phyloP scores from a whole-genome alignment of 371 early-diverging fungal species.

The Furculomyces boomerangus region DNA sequence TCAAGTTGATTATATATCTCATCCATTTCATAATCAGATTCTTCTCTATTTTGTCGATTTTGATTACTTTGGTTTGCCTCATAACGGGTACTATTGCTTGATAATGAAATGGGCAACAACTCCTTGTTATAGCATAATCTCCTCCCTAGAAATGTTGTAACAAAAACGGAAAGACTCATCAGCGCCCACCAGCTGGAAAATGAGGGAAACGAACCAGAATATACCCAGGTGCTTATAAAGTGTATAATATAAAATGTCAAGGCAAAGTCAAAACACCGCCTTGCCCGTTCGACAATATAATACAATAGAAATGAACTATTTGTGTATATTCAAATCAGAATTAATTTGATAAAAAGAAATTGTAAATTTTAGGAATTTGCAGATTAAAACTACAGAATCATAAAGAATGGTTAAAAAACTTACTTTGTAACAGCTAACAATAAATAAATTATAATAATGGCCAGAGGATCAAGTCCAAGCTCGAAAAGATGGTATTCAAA shows the following conservation, averaged over 20 bases:
- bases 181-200: neutral
- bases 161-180: neutral
- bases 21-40: slow-evolving; percentile 1
- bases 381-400: too few relatives aligned
- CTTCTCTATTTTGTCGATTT: neutral
- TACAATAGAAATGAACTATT: neutral
- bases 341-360: neutral
- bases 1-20: neutral
- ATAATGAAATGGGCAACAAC: neutral
- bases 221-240: neutral
- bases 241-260: neutral
- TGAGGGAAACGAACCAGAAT: neutral
- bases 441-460: neutral
- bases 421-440: neutral
- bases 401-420: neutral
- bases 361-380: neutral
- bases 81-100: neutral
- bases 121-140: neutral
- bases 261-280: neutral
- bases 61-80: neutral
- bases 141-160: neutral
- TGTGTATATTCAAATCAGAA: neutral
- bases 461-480: neutral
- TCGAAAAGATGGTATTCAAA: neutral
- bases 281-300: neutral